Evolutionary conservation across 345 rosid genomes (phyloP).

Genomic region (Gossypium arboreum): DNA sequence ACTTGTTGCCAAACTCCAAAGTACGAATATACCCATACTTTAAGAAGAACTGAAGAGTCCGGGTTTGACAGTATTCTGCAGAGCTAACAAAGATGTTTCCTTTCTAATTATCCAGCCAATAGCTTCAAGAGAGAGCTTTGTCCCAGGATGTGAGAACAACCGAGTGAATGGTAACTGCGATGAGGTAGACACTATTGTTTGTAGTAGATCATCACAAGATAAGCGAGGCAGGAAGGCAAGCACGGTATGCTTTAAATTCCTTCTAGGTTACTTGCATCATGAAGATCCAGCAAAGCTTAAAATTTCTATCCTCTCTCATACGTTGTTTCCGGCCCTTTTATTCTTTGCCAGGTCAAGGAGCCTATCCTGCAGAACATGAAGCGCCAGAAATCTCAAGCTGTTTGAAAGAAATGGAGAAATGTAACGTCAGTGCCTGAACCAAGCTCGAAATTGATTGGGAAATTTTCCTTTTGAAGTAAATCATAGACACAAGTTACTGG

Average conservation of each 20-base stretch:
- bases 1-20: no score
- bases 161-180: constrained; percentile 34
- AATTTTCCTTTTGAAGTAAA: neutral
- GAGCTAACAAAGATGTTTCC: constrained; percentile 8
- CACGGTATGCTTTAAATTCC: constrained; percentile 44
- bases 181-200: constrained; percentile 34
- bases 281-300: neutral
- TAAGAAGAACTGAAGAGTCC: no score
- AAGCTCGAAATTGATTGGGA: neutral
- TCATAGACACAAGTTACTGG: neutral
- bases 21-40: no score
- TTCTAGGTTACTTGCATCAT: neutral
- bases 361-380: constrained; percentile 74
- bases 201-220: constrained; percentile 61
- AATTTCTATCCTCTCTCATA: neutral
- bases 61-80: neutral
- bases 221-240: constrained; percentile 73
- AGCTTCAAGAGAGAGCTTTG: constrained; percentile 80
- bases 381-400: constrained; percentile 73
- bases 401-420: constrained; percentile 17
- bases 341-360: constrained; percentile 68
- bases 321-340: neutral
- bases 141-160: constrained; percentile 37
- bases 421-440: neutral
- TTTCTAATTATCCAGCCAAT: constrained; percentile 48